phyloP scores from a whole-genome alignment of 202 grass and related monocot genomes.

The Cymbopogon flexuosus region DNA sequence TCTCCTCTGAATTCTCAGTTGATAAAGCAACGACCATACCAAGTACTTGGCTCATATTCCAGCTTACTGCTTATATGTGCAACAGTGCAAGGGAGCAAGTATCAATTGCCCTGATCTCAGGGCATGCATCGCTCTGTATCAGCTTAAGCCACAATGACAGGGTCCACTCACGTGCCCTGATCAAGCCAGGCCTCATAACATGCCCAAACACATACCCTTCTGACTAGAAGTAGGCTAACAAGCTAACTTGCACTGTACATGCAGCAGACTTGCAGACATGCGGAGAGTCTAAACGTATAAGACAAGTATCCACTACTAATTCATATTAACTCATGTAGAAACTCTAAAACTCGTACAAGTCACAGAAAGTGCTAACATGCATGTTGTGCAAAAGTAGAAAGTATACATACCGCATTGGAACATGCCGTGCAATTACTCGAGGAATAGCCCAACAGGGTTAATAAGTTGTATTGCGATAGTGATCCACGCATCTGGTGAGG shows the following conservation, averaged over 20 bases:
- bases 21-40: not conserved
- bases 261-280: not conserved
- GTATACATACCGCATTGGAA: constrained; percentile 58
- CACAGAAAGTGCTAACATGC: not conserved
- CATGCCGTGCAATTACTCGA: constrained; percentile 88
- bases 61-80: not conserved
- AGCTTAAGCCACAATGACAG: not conserved
- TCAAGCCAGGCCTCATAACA: not conserved
- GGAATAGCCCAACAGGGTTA: constrained; percentile 82
- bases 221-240: not conserved
- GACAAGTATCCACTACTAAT: not conserved
- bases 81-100: not conserved
- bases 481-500: constrained; percentile 91
- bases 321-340: not conserved
- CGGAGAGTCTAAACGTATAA: not conserved
- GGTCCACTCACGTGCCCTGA: not conserved
- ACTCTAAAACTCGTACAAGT: not conserved
- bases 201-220: not conserved
- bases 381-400: not conserved
- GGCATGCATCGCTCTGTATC: fast-evolving
- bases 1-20: not conserved
- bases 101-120: not conserved
- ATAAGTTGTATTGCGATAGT: constrained; percentile 58
- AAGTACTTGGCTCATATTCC: not conserved
- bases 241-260: not conserved